Conservation (phyloP, 2,329 filamentous ascomycete species). For the Fusarium redolens region DNA sequence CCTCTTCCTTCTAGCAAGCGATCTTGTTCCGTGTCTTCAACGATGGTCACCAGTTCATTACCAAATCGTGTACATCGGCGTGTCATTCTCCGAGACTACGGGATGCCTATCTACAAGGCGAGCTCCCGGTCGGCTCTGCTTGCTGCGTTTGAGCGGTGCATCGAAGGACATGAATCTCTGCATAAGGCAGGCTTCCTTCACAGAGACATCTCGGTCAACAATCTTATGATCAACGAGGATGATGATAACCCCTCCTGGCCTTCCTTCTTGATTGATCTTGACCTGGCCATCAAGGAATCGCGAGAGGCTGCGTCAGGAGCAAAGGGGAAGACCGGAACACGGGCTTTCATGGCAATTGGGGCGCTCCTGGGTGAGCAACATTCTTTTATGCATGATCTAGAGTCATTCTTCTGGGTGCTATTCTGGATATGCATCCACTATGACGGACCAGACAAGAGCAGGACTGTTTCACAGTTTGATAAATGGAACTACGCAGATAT, state of each 20-base stretch:
- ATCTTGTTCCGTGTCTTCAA: too few relatives aligned
- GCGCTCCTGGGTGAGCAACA: not conserved
- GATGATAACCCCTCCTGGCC: not conserved
- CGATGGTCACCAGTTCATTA: too few relatives aligned
- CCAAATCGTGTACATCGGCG: too few relatives aligned
- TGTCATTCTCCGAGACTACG: too few relatives aligned
- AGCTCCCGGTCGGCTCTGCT: not conserved
- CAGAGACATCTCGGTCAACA: not conserved
- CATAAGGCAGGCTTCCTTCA: not conserved
- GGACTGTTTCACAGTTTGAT: too few relatives aligned
- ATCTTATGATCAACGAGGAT: not conserved
- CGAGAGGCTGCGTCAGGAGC: not conserved
- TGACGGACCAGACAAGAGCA: too few relatives aligned
- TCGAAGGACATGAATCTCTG: not conserved
- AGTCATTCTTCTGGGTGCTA: too few relatives aligned
- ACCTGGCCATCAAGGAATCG: not conserved
- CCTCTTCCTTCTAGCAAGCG: too few relatives aligned
- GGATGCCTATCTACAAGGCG: not conserved
- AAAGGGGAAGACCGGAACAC: not conserved
- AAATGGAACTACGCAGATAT: too few relatives aligned
- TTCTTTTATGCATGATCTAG: too few relatives aligned
- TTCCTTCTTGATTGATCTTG: not conserved
- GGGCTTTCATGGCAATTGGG: conserved; percentile 2
- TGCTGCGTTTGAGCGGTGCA: not conserved
- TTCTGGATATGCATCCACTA: too few relatives aligned